Conservation (phyloP, 179 eudicot species). For the Silene vulgaris region DNA sequence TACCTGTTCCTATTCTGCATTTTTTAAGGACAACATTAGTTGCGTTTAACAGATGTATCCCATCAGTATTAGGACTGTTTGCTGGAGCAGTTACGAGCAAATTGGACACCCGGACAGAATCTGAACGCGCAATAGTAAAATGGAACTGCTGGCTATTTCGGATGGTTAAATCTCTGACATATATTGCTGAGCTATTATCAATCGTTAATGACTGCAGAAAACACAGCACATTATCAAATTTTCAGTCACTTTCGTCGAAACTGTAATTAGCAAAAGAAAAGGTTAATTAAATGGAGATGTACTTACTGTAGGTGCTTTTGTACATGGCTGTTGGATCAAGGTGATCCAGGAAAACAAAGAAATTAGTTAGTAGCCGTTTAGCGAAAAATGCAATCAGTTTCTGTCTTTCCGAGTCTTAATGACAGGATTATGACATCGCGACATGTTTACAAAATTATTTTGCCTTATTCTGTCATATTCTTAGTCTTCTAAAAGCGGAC, state of each 20-base stretch:
- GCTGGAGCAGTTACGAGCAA: conserved; percentile 40
- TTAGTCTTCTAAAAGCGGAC: no score
- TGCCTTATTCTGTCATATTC: no score
- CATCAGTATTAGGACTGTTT: conserved; percentile 54
- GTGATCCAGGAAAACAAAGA: conserved; percentile 24
- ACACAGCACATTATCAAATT: background rate
- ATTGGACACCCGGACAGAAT: conserved; percentile 39
- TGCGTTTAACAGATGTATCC: conserved; percentile 55
- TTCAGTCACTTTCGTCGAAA: background rate
- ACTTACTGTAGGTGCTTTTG: conserved; percentile 83
- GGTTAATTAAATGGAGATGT: conserved; percentile 16
- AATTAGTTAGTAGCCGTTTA: conserved; percentile 8
- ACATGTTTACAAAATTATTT: no score
- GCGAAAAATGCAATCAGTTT: background rate
- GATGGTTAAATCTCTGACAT: conserved; percentile 36
- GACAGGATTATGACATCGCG: background rate
- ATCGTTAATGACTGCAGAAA: conserved; percentile 68
- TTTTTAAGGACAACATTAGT: conserved; percentile 51
- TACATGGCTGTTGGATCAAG: conserved; percentile 59
- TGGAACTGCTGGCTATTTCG: conserved; percentile 53
- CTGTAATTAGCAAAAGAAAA: background rate
- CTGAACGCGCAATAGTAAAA: conserved; percentile 35
- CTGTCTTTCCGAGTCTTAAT: background rate
- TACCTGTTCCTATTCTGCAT: conserved; percentile 73
- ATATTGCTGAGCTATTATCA: conserved; percentile 44